Evolutionary conservation across 2,329 filamentous ascomycete genomes (phyloP).

Genomic region (Xylariales sp.): DNA sequence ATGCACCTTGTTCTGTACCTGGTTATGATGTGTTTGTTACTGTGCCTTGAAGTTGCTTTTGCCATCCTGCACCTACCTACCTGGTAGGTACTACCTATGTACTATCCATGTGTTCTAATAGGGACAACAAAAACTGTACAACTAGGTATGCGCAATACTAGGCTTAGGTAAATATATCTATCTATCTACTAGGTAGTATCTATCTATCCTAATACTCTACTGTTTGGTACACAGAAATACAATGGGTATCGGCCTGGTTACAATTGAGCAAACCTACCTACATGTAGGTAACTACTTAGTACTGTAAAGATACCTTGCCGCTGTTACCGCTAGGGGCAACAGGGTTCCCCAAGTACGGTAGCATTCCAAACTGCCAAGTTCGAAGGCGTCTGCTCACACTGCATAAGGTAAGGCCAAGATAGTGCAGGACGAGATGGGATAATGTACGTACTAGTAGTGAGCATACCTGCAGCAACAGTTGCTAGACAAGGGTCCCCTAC

Average conservation of each 20-base stretch:
- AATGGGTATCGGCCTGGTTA: not conserved
- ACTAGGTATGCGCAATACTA: not conserved
- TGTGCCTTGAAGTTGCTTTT: slow-evolving; percentile 31
- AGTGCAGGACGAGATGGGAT: not conserved
- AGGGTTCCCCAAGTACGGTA: slow-evolving; percentile 14
- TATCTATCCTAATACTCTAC: not conserved
- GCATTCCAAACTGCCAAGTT: slow-evolving; percentile 16
- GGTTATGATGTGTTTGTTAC: slow-evolving; percentile 23
- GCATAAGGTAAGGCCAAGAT: not conserved
- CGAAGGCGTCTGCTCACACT: slow-evolving; percentile 17
- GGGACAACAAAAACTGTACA: not conserved
- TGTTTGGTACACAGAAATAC: not conserved
- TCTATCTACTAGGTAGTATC: not conserved
- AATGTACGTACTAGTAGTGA: not conserved
- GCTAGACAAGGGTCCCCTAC: no score
- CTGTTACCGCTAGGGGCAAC: slow-evolving; percentile 20
- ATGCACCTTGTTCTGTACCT: slow-evolving; percentile 1
- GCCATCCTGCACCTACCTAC: slow-evolving; percentile 1
- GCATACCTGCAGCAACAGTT: not conserved
- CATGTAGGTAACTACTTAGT: no score
- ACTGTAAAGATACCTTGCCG: slow-evolving; percentile 1
- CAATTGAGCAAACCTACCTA: slow-evolving; percentile 5
- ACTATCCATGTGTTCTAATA: not conserved
- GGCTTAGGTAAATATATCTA: not conserved
- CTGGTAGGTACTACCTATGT: not conserved